Conservation (phyloP, 2,329 filamentous ascomycete genomes). For the Verticillium isaacii region DNA sequence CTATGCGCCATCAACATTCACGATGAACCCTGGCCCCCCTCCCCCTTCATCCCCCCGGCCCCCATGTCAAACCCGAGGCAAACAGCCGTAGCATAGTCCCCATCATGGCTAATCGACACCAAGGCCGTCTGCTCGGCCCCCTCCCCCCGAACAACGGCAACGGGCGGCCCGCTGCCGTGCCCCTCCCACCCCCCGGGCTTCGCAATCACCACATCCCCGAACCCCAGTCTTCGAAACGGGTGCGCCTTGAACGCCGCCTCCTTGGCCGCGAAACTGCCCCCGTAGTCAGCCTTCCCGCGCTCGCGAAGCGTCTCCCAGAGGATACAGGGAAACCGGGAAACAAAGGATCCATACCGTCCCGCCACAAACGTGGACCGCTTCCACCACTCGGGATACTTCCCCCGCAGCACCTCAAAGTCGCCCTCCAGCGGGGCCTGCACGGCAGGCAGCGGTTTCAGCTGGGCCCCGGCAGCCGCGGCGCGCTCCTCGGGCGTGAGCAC, state of each 20-base stretch:
- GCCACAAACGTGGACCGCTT: slow-evolving; percentile 36
- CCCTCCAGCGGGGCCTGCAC: background rate
- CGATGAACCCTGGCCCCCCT: background rate
- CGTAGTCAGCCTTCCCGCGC: background rate
- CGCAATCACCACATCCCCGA: slow-evolving; percentile 53
- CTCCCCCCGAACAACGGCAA: slow-evolving; percentile 34
- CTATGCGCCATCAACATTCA: background rate
- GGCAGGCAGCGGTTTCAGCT: background rate
- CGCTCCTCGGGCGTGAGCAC: slow-evolving; percentile 41
- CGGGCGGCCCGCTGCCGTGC: slow-evolving; percentile 34
- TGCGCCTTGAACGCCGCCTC: slow-evolving; percentile 73
- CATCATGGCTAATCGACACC: slow-evolving; percentile 84
- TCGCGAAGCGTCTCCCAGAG: background rate
- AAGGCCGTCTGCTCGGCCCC: slow-evolving; percentile 49
- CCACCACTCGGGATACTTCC: slow-evolving; percentile 22
- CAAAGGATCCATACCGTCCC: slow-evolving; percentile 30
- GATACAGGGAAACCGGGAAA: background rate
- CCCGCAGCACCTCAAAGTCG: slow-evolving; percentile 4
- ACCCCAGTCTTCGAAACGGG: slow-evolving; percentile 50
- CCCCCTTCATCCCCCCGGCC: background rate
- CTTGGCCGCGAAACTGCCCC: slow-evolving; percentile 61
- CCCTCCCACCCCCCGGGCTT: slow-evolving; percentile 16
- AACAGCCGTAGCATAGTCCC: slow-evolving; percentile 70
- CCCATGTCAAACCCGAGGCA: slow-evolving; percentile 46
- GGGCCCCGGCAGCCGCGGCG: slow-evolving; percentile 7